Percentiles rank a stretch among this genome's conserved stretches.
These are phyloP conservation scores for Pseudogymnoascus sp. DNA, from an alignment of 2,329 filamentous ascomycete species.

Conservation along the genomic window DNA sequence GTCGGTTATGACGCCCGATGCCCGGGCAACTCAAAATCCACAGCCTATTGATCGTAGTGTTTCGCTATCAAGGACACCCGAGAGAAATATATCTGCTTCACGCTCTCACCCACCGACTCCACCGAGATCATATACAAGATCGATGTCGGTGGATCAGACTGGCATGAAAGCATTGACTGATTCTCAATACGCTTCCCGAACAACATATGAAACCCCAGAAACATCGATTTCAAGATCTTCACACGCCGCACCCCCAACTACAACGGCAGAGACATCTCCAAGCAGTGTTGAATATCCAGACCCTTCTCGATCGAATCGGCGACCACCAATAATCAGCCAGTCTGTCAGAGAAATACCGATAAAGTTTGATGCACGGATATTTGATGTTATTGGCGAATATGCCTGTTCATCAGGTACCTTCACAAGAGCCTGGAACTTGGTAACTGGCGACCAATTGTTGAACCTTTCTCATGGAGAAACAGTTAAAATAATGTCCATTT, in stretches of 20 bases:
- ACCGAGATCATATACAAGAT: slow-evolving; percentile 38
- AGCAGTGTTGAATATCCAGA: slow-evolving; percentile 62
- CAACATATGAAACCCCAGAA: background rate
- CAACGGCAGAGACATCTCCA: background rate
- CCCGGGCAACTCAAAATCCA: background rate
- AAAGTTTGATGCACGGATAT: slow-evolving; percentile 74
- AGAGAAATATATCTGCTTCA: slow-evolving; percentile 41
- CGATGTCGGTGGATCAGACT: slow-evolving; percentile 43
- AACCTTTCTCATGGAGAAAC: slow-evolving; percentile 79
- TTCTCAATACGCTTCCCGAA: background rate
- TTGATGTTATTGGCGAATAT: slow-evolving; percentile 82
- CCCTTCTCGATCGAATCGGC: slow-evolving; percentile 72
- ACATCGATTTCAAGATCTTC: background rate
- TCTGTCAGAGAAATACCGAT: slow-evolving; percentile 57
- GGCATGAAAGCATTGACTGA: background rate
- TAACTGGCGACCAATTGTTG: slow-evolving; percentile 73
- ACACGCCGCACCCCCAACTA: background rate
- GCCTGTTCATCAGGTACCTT: slow-evolving; percentile 81
- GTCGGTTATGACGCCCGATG: background rate
- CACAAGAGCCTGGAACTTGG: slow-evolving; percentile 80
- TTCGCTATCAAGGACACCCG: slow-evolving; percentile 28
- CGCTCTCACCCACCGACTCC: slow-evolving; percentile 38
- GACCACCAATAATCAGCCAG: slow-evolving; percentile 55
- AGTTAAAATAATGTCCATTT: slow-evolving; percentile 69
- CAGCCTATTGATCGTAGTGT: slow-evolving; percentile 10